A percentile compares a stretch with the other conserved stretches of the same genome.
phyloP scores from a whole-genome alignment of 768 basidiomycete species.

The Rickenella mellea region DNA sequence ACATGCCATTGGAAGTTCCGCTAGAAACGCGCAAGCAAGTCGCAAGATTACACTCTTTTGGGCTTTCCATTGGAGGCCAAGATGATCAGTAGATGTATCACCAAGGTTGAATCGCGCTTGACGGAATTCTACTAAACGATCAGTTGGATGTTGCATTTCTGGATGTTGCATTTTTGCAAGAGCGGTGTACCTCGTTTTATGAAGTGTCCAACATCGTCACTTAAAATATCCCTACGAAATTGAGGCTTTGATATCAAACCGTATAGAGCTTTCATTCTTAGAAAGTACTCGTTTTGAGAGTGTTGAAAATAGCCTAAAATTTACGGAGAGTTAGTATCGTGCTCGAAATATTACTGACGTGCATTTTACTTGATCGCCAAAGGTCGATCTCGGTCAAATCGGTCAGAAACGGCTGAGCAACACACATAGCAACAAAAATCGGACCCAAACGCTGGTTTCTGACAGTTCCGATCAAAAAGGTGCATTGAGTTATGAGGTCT shows the following conservation, averaged over 20 bases:
- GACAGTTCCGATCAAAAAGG: no score
- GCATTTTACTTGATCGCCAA: no score
- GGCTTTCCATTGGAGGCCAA: constrained; percentile 20
- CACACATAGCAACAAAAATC: no score
- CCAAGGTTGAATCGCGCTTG: constrained; percentile 22
- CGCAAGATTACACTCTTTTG: constrained; percentile 17
- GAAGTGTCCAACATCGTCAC: constrained; percentile 24
- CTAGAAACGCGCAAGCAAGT: constrained; percentile 20
- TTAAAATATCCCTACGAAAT: constrained; percentile 24
- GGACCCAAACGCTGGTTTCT: no score
- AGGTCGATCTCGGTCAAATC: no score
- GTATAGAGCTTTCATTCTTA: no score
- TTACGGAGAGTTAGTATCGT: no score
- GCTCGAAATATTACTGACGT: no score
- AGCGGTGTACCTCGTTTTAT: constrained; percentile 26
- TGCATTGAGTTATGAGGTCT: no score
- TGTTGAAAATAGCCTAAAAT: no score
- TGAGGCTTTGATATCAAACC: constrained; percentile 25
- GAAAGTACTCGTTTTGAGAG: no score
- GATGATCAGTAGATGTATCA: constrained; percentile 17
- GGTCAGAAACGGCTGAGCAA: no score
- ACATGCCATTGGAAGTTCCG: constrained; percentile 15
- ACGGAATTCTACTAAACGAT: constrained; percentile 23
- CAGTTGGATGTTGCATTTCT: not conserved
- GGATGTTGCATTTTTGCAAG: not conserved